phyloP scores from a whole-genome alignment of 2,329 filamentous ascomycete genomes.

The Fusarium torulosum region DNA sequence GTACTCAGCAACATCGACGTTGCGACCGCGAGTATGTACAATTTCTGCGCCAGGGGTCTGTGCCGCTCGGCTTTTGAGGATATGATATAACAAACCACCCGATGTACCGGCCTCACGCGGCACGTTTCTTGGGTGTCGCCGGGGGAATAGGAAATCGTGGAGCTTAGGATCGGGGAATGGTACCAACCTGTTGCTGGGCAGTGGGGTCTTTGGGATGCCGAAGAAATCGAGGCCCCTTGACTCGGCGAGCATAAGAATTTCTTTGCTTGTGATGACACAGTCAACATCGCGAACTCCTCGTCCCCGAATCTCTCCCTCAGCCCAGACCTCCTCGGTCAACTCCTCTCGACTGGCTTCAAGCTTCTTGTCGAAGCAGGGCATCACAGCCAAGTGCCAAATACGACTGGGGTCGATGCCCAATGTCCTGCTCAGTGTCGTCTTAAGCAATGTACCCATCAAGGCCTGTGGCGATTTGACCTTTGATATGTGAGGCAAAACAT shows the following conservation, averaged over 20 bases:
- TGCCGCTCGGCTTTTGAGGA: constrained; percentile 80
- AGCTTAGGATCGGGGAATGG: constrained; percentile 81
- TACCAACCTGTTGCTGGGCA: constrained; percentile 58
- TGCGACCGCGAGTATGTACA: constrained; percentile 80
- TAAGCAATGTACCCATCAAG: constrained; percentile 88
- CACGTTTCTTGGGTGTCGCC: constrained; percentile 57
- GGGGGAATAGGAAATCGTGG: constrained; percentile 79
- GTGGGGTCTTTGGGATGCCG: constrained; percentile 70
- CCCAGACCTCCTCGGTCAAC: constrained; percentile 85
- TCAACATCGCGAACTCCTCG: constrained; percentile 86
- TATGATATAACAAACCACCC: constrained; percentile 88
- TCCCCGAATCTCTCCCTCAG: constrained; percentile 60
- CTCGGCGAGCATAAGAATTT: constrained; percentile 89
- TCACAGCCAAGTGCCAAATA: constrained; percentile 95
- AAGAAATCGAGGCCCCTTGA: constrained; percentile 84
- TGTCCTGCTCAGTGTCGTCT: constrained; percentile 81
- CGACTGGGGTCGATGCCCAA: constrained; percentile 79
- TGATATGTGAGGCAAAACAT: constrained; percentile 91
- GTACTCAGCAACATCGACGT: constrained; percentile 92
- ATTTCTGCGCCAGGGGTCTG: constrained; percentile 79
- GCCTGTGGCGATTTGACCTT: constrained; percentile 95
- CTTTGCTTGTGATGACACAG: constrained; percentile 96
- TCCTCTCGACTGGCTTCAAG: constrained; percentile 94
- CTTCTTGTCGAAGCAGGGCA: constrained; percentile 99
- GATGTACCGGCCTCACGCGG: constrained; percentile 78